Base-by-base conservation (phyloP, 768 basidiomycete species). In the Pleurotus salmoneostramineus region DNA sequence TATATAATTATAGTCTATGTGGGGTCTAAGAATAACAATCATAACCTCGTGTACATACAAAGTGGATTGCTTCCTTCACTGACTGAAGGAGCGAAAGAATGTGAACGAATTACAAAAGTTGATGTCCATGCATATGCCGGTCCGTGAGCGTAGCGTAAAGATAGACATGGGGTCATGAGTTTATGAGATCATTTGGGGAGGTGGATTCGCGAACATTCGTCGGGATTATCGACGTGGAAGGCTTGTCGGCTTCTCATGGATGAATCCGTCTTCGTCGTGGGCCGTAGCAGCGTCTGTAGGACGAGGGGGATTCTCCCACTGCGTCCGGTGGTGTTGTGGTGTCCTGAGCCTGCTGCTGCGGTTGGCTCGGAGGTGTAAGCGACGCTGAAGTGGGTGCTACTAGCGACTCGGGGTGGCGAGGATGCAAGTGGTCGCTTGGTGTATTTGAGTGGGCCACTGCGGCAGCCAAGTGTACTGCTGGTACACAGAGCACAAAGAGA, bases 231-330 rank as follows among this genome's bases (percentile, higher is more conserved):
- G 37, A n/a, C n/a, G 15, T 45, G 44, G 44, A 15, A 15, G 14
- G 17, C 44, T 45, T 17, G 17, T 17, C 1, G 17, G 44, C 17
- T 17, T 11, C 7, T 51, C 33, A 51, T 12, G 50, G 50, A 7
- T 51, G 50, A 10, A 51, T 51, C 50, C 50, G 50, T 51, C 50
- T 51, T 27, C 50, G n/a, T 35, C 50, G 33, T 15, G 50, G 35
- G n/a, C 50, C 50, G 27, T 11, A 51, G 50, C 50, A 32, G 8
- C 50, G 50, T 12, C 50, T 32, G 33, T 15, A 51, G 6, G 50
- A 15, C 8, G 50, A 21, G n/a, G 35, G 15, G 17, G 34, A 15
- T n/a, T 35, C 4, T 14, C 6, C 34, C 14, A 15, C 35, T 11
- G 12, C 44, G 12, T 17, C 44, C 6, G 12, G 14, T 17, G 17